phyloP scores from a whole-genome alignment of 2,329 filamentous ascomycete species.

The Exophiala dermatitidis region DNA sequence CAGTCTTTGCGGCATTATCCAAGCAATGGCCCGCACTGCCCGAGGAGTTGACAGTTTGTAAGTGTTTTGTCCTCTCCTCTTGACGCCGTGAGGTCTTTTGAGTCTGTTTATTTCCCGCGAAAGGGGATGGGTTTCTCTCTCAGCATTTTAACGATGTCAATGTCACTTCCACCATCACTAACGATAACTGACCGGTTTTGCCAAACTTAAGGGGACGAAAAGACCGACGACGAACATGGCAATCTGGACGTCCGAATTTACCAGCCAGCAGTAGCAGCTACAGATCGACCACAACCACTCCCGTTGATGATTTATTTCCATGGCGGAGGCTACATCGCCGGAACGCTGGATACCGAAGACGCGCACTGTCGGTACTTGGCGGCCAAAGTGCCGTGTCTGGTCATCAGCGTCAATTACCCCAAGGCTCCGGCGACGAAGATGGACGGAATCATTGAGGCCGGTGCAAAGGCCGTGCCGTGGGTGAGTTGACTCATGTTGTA shows the following conservation, averaged over 20 bases:
- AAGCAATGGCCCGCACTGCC: slow-evolving; percentile 19
- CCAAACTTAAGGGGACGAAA: slow-evolving; percentile 14
- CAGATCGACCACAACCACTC: slow-evolving; percentile 16
- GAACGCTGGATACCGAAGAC: slow-evolving; percentile 34
- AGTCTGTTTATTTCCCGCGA: too few relatives aligned
- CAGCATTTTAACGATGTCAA: too few relatives aligned
- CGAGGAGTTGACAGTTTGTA: slow-evolving; percentile 20
- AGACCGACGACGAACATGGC: slow-evolving; percentile 12
- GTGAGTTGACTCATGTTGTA: slow-evolving; percentile 1
- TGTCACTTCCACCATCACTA: too few relatives aligned
- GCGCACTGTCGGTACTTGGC: slow-evolving; percentile 31
- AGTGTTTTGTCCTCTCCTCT: not conserved
- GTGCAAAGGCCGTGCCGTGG: slow-evolving; percentile 14
- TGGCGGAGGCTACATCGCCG: slow-evolving; percentile 34
- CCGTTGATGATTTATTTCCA: slow-evolving; percentile 34
- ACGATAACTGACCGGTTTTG: not conserved
- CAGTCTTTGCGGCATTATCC: slow-evolving; percentile 14
- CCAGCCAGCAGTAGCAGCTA: slow-evolving; percentile 7
- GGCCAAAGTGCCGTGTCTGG: slow-evolving; percentile 29
- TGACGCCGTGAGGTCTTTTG: too few relatives aligned
- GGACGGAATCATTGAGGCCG: slow-evolving; percentile 19
- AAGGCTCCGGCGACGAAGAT: slow-evolving; percentile 19
- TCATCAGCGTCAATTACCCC: slow-evolving; percentile 34
- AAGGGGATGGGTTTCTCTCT: too few relatives aligned
- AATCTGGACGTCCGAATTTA: slow-evolving; percentile 21